Base-by-base conservation (phyloP, 2,329 filamentous ascomycete species). In the Diaporthe destruens region DNA sequence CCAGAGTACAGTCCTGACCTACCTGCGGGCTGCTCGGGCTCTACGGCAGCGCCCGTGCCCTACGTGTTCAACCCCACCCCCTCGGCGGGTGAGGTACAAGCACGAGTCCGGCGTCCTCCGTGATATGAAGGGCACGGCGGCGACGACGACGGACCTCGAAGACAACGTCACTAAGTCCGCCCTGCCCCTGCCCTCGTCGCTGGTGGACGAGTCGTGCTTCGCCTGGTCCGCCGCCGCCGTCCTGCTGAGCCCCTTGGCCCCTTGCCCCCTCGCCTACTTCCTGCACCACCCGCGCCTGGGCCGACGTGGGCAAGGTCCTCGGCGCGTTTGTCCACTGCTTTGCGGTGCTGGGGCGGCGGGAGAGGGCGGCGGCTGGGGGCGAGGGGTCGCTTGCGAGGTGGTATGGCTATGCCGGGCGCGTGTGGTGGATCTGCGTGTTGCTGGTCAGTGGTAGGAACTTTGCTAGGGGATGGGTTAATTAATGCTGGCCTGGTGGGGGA, bases 1-100 rank as follows among this genome's bases (percentile, higher is more conserved):
- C 6, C 83, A 83, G 72, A 83, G 81, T 71, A 82, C 85, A 53
- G 83, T 83, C n/a, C 77, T 85, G 23, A 85, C 82, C 20, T 85
- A 85, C 67, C 83, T 81, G 85, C 20, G 81, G 81, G 6, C 80
- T 85, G 8, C 82, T 85, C 1, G 83, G 83, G 4, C 72, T 84
- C 2, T 85, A 85, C 67, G 83, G 83, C 11, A 80, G 81, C 12
- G 80, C 80, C 57, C 75, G 83, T 42, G 42, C 82, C 80, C 8
- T 83, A 83, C 67, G 72, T 80, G 29, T 83, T 83, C 68, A 76
- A 77, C 0, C 82, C 84, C 61, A 80, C 85, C 32, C 83, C 83
- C 2, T n/a, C 76, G 82, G 16, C 75, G 83, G n/a, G 83, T 85
- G 6, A 77, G 78, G n/a, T 84, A 84, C 69, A 78, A 79, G 54